Base-by-base conservation (phyloP, 768 basidiomycete species). In the Macrolepiota fuliginosa region DNA sequence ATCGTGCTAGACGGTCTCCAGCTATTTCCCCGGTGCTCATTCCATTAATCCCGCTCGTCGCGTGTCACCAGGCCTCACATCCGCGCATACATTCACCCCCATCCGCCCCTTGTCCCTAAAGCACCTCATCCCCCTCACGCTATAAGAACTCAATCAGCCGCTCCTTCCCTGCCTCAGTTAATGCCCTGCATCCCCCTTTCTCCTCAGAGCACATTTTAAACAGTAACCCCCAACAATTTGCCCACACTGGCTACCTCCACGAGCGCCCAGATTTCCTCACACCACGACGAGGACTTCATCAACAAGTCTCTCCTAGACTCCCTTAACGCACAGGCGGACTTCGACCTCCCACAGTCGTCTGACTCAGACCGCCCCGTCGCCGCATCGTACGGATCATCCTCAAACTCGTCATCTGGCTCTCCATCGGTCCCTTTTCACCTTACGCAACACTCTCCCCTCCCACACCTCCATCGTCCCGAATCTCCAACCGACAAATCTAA, bases 261-360 rank as follows among this genome's bases (percentile, higher is more conserved):
- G 65, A 71, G 69, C 64, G 72, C 75, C 68, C 74, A 73, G 49
- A 68, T 70, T 65, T 71, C 69, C 66, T 77, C 75, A 68, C 77
- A 72, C 64, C 72, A 74, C 60, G 88, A 87, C 84, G 91, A 93
- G 83, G 91, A 90, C 75, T 87, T 87, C 69, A 91, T 93, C 72
- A 93, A 92, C 79, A 87, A 88, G 72, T 92, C 91, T 58, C 82
- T 93, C 62, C 77, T 93, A 66, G 91, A 90, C 74, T 89, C 87
- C 45, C 83, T 94, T 70, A 86, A 93, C 83, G 89, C 87, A 58
- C 87, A 91, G 74, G 90, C 88, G 54, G 91, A 92, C 83, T 83
- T 89, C 59, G 90, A 92, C 73, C 89, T 88, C 51, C 71, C 80
- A 59, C 80, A 74, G 37, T 78, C 81, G 51, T 76, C 81, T 54